phyloP scores from a whole-genome alignment of 108 stramenopile species.

The Fragilaria crotonensis region DNA sequence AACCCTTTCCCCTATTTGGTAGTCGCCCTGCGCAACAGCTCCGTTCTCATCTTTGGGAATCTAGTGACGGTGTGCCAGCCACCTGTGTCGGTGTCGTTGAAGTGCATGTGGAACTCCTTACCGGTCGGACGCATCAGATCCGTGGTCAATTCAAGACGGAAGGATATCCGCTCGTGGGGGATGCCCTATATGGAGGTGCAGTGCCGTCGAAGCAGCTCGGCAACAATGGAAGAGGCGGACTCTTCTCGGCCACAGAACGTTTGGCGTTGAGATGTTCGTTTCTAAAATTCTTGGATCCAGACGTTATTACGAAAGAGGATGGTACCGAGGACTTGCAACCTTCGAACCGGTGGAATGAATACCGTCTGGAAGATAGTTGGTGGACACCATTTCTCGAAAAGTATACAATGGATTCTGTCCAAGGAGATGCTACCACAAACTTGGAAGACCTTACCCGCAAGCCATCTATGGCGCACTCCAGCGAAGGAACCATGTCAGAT shows the following conservation, averaged over 20 bases:
- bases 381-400: constrained; percentile 49
- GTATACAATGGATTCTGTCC: constrained; percentile 14
- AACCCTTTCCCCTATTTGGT: constrained; percentile 30
- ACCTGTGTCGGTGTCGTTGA: constrained; percentile 55
- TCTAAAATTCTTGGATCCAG: constrained; percentile 45
- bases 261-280: constrained; percentile 72
- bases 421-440: not conserved
- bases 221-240: too few species aligned
- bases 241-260: constrained; percentile 29
- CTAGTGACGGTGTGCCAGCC: constrained; percentile 26
- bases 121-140: constrained; percentile 86
- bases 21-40: constrained; percentile 19
- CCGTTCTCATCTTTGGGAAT: constrained; percentile 2
- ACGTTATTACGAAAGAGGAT: constrained; percentile 13
- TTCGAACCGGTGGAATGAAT: constrained; percentile 46
- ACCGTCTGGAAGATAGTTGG: constrained; percentile 46
- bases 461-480: not conserved
- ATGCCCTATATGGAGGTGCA: constrained; percentile 77
- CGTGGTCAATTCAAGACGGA: constrained; percentile 71
- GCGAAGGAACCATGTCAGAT: not conserved
- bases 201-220: not conserved
- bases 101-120: constrained; percentile 61
- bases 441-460: not conserved
- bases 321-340: not conserved
- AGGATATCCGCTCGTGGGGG: constrained; percentile 74